phyloP scores from a whole-genome alignment of 108 stramenopile genomes.

The Mediolabrus comicus region DNA sequence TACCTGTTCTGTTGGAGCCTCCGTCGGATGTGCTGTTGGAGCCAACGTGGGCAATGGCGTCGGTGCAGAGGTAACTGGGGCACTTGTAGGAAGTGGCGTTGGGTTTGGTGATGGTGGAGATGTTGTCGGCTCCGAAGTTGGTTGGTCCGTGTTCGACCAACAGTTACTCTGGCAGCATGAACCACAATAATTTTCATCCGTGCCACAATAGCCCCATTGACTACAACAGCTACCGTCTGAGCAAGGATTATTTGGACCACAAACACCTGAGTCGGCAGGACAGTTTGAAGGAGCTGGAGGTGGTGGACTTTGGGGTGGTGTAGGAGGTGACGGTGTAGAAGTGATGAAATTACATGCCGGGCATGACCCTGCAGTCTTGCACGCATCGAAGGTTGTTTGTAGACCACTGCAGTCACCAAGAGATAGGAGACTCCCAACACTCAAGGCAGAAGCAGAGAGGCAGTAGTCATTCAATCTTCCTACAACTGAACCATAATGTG shows the following conservation, averaged over 20 bases:
- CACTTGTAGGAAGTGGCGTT: not conserved
- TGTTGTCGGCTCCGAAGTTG: not conserved
- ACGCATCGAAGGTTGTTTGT: not conserved
- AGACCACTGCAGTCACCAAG: not conserved
- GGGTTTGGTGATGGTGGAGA: not conserved
- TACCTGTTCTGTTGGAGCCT: conserved; percentile 4
- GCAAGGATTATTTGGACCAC: no score
- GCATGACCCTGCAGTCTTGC: not conserved
- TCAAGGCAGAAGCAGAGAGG: not conserved
- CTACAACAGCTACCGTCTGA: no score
- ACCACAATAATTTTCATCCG: no score
- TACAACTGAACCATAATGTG: not conserved
- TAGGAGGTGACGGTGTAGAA: not conserved
- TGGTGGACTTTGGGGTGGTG: not conserved
- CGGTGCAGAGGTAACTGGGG: not conserved
- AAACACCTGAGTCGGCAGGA: not conserved
- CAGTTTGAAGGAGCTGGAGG: not conserved
- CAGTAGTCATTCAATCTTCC: conserved; percentile 3
- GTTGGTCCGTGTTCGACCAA: no score
- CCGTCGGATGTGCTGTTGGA: not conserved
- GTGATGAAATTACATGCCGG: not conserved
- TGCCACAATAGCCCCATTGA: no score
- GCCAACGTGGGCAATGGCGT: not conserved
- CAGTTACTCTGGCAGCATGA: no score
- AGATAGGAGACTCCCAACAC: not conserved